Base-by-base conservation (phyloP, 2,329 filamentous ascomycete species). In the Aspergillus luchuensis region DNA sequence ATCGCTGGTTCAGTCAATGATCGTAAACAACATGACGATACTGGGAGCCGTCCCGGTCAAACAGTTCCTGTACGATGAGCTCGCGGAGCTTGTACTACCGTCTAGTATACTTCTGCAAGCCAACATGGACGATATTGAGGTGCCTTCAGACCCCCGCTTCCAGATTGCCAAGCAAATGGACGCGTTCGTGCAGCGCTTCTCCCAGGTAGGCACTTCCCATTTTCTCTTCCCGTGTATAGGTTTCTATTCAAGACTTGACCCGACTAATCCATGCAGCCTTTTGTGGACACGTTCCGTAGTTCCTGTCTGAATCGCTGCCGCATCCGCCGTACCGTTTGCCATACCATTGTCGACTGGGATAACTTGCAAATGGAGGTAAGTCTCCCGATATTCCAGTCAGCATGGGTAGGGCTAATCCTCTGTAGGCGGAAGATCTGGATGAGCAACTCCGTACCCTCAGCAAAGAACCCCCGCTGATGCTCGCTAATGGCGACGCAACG, bases 301-400 rank as follows among this genome's bases (percentile, higher is more conserved):
- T 82, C 95, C 17, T 96, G 92, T 69, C 91, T 98, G 72, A 99
- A 98, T 71, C 84, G 92, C 56, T 96, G 92, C 72, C 89, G 95
- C 2, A 87, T 96, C 45, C 87, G 95, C n/a, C 87, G 95, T 38
- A 92, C 89, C n/a, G 83, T 99, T 8, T 92, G 89, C 63, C 94
- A 98, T 72, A 86, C 89, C 13, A 87, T 97, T 38, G 80, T 87
- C 2, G 90, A 94, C 61, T 96, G 92, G 88, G 92, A 97, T 69
- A 84, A 85, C 55, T 81, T 98, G 2, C 92, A 97, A 76, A 81
- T 86, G 8, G 91, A 96, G 69, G 90, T 90, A 69, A 63, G 71
- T 55, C 10, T 19, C 55, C 8, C 45, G 4, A 48, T 15, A 8
- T 13, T 5, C 19, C 17, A 1, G 21, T 59, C 19, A 45, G 36